Conservation (phyloP, 176 grass and related monocot genomes). For the Microstegium vimineum region DNA sequence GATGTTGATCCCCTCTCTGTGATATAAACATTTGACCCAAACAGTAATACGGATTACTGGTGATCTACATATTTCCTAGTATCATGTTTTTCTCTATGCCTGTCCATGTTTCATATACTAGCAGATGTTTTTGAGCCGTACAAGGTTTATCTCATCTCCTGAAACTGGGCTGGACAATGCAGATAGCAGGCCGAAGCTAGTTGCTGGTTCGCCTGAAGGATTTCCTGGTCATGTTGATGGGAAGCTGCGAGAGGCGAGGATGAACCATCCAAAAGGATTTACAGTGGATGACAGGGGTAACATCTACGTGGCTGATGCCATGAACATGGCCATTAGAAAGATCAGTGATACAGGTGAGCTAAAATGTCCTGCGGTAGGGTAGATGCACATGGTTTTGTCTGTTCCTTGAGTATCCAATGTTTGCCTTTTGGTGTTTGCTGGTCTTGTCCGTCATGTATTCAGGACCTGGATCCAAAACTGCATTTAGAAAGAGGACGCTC, state of each 20-base stretch:
- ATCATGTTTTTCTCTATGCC: neutral
- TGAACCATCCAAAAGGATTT: conserved; percentile 54
- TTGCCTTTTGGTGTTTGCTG: conserved; percentile 39
- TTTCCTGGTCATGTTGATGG: no score
- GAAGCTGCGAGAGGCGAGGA: no score
- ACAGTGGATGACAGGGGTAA: conserved; percentile 83
- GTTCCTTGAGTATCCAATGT: conserved; percentile 45
- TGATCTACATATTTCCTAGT: neutral
- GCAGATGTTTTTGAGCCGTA: conserved; percentile 4
- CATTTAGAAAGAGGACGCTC: neutral
- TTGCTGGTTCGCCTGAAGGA: no score
- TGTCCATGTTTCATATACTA: neutral
- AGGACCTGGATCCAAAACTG: conserved; percentile 25
- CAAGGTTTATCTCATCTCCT: conserved; percentile 15
- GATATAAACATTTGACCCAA: conserved; percentile 3
- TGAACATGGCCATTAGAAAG: conserved; percentile 99
- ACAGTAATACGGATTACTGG: neutral
- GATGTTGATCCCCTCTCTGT: neutral
- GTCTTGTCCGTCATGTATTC: conserved; percentile 15
- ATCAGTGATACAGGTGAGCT: conserved; percentile 90
- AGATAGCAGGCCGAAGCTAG: conserved; percentile 68
- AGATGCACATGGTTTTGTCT: conserved; percentile 39
- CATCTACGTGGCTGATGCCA: conserved; percentile 92
- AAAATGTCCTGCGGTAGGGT: conserved; percentile 38
- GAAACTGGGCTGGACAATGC: conserved; percentile 29